phyloP scores from a whole-genome alignment of 139 green algal genomes.

The Closterium sp. region DNA sequence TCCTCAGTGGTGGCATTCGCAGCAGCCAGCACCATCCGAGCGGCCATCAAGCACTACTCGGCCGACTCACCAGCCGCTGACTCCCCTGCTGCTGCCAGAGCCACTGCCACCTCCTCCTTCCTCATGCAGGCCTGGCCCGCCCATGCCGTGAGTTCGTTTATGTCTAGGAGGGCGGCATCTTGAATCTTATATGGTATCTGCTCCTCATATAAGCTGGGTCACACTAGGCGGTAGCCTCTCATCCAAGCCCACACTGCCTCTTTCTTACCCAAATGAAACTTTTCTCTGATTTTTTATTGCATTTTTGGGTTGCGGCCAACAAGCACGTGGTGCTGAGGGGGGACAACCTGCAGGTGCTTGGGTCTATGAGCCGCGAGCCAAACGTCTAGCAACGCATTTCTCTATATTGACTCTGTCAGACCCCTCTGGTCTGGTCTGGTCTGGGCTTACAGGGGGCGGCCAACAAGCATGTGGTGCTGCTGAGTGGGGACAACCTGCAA shows the following conservation, averaged over 20 bases:
- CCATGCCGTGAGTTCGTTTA: background rate
- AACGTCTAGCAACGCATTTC: background rate
- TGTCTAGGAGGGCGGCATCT: too few relatives aligned
- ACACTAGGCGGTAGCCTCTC: too few relatives aligned
- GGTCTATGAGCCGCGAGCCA: background rate
- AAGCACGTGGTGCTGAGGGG: constrained; percentile 22
- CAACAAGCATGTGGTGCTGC: constrained; percentile 29
- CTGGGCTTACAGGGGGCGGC: constrained; percentile 13
- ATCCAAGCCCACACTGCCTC: too few relatives aligned
- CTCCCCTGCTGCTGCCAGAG: constrained; percentile 9
- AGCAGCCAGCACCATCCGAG: constrained; percentile 15
- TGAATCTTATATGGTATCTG: too few relatives aligned
- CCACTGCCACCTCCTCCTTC: constrained; percentile 6
- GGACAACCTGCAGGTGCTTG: constrained; percentile 36
- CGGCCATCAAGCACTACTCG: constrained; percentile 28
- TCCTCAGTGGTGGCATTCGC: constrained; percentile 16
- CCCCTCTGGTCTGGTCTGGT: too few relatives aligned
- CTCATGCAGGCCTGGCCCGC: constrained; percentile 2
- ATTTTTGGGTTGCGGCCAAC: constrained; percentile 18
- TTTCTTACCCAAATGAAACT: too few relatives aligned
- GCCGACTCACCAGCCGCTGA: background rate
- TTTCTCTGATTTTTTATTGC: too few relatives aligned
- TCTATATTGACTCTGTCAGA: too few relatives aligned
- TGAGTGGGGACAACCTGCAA: constrained; percentile 29
- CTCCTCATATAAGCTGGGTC: too few relatives aligned